Evolutionary conservation across 257 asterid genomes (phyloP).

Genomic region (Solanum neorickii): DNA sequence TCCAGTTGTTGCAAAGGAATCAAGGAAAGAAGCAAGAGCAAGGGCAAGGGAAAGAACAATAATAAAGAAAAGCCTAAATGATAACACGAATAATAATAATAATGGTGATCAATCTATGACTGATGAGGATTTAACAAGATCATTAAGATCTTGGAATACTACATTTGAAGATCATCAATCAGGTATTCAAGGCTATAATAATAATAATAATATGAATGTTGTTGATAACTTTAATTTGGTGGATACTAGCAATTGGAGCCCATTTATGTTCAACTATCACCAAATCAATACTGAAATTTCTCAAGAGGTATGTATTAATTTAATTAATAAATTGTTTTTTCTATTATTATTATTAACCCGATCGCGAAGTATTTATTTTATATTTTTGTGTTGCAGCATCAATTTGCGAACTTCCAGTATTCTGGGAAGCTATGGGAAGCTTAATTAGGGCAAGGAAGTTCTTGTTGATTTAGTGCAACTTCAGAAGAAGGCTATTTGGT

Average conservation of each 20-base stretch:
- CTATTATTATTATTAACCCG: neutral
- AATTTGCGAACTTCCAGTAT: neutral
- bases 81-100: neutral
- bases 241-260: slow-evolving; percentile 16
- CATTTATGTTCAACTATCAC: slow-evolving; percentile 6
- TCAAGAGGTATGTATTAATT: slow-evolving; percentile 5
- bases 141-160: neutral
- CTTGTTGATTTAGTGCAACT: neutral
- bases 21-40: slow-evolving; percentile 56
- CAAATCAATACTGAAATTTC: slow-evolving; percentile 4
- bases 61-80: slow-evolving; percentile 25
- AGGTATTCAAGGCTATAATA: neutral
- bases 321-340: neutral
- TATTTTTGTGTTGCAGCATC: slow-evolving; percentile 15
- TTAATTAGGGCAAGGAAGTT: neutral
- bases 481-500: neutral
- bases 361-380: neutral
- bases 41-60: slow-evolving; percentile 66
- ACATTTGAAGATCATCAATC: slow-evolving; percentile 4
- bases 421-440: neutral
- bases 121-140: neutral
- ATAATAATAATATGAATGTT: neutral
- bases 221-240: slow-evolving; percentile 1
- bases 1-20: slow-evolving; percentile 24
- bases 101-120: neutral